Base-by-base conservation (phyloP, 108 stramenopile species). In the Skeletonema tropicum region DNA sequence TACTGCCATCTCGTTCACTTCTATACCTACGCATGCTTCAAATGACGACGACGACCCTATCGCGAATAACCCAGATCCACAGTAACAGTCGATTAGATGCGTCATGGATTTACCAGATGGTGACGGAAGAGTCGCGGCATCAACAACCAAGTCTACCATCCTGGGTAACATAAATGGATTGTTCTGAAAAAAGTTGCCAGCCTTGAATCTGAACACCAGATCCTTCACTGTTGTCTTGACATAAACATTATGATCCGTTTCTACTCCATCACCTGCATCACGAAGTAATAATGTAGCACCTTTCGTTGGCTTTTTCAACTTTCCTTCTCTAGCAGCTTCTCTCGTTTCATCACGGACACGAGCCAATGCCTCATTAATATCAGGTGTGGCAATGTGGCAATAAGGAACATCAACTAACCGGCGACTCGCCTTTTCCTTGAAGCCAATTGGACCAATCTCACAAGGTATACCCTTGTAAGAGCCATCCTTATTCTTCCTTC, bases 101-200 rank as follows among this genome's bases (percentile, higher is more conserved):
- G 87, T 89, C 71, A 84, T 87, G 1, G 57, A 39, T 64, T 75
- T 49, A 11, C 73, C 73, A 23, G 32, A 64, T 19, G 65, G 31
- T 7, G 71, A 60, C 38, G 69, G 69, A 61, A 74, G 64, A 9
- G 82, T 91, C 9, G 93, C 89, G 19, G 81, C 82, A 3, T 80
- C 66, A 9, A 97, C 71, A 17, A 99, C 97, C 31, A 91, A 69
- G 64, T 98, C 92, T n/a, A 98, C 97, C 93, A 98, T 94, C 8
- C 79, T 59, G 13, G 94, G 91, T 13, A 98, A 64, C 70, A 98
- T 94, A 80, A 86, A 94, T 35, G 97, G 93, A 86, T 98, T 98
- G 74, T 97, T 97, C 66, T 99, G 97, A 36, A 98, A 99, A 85
- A 98, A 99, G 58, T 98, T 97, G 49, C 98, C 98, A 2, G 98